A percentile compares a stretch with the other conserved stretches of the same genome.
phyloP scores from a whole-genome alignment of 2,329 filamentous ascomycete genomes.

The Sclerotinia subarctica region DNA sequence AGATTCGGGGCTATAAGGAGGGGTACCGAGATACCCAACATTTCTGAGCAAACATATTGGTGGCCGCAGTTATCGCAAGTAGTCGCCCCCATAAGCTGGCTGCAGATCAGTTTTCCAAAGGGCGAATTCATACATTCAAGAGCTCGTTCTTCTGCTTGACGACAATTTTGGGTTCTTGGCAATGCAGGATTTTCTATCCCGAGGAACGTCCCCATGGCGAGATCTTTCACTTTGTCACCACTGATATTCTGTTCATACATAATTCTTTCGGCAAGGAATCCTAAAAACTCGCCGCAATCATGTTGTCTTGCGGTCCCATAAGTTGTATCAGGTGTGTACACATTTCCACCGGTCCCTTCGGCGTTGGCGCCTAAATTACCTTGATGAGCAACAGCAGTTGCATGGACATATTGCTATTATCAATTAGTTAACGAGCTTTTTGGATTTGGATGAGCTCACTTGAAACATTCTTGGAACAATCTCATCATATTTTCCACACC shows the following conservation, averaged over 20 bases:
- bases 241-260: conserved; percentile 12
- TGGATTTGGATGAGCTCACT: conserved; percentile 40
- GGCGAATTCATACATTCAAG: neutral
- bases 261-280: conserved; percentile 3
- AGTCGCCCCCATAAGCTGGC: neutral
- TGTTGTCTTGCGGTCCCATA: conserved; percentile 17
- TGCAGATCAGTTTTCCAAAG: neutral
- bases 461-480: conserved; percentile 55
- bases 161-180: conserved; percentile 11
- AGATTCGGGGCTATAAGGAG: neutral
- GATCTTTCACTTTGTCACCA: neutral
- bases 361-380: neutral
- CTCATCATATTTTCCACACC: conserved; percentile 37
- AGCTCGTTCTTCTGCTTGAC: conserved; percentile 3
- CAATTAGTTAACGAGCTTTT: conserved; percentile 14
- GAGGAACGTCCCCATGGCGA: neutral
- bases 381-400: conserved; percentile 21
- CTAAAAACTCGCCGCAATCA: conserved; percentile 16
- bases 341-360: too few species aligned
- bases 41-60: neutral
- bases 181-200: neutral
- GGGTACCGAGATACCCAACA: neutral
- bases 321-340: neutral
- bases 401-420: conserved; percentile 31
- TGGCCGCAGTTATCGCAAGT: neutral